Percentiles rank a stretch among this genome's conserved stretches.
Evolutionary conservation across 73 alveolate genomes (phyloP).

Genomic region (Stentor roeselii): DNA sequence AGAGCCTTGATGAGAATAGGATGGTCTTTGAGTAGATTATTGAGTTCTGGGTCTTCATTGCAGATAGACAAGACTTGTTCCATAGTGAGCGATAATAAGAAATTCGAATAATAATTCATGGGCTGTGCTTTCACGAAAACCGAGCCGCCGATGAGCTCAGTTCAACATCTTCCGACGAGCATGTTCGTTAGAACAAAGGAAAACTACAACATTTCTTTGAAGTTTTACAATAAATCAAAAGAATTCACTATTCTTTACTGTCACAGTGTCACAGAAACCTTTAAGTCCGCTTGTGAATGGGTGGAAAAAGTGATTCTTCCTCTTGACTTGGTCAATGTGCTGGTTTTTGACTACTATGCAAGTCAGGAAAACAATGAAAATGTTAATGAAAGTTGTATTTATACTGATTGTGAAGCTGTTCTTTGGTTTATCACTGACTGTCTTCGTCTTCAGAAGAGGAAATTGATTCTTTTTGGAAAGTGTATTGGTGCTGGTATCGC

Average conservation of each 20-base stretch:
- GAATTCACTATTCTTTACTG: not conserved
- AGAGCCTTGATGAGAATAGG: conserved; percentile 13
- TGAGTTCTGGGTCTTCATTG: conserved; percentile 21
- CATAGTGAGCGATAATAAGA: not conserved
- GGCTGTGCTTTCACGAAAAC: too few relatives aligned
- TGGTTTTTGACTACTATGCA: not conserved
- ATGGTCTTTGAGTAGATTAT: conserved; percentile 1
- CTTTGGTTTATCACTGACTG: conserved; percentile 12
- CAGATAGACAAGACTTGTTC: conserved; percentile 6
- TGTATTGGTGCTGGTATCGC: conserved; percentile 8
- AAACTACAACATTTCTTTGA: not conserved
- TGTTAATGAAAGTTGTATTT: not conserved
- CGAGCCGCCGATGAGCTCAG: too few relatives aligned
- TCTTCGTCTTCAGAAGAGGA: not conserved
- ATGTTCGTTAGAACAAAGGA: not conserved
- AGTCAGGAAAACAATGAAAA: not conserved
- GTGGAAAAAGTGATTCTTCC: not conserved
- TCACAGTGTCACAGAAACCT: not conserved
- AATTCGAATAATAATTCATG: too few relatives aligned
- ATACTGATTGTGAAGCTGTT: conserved; percentile 6
- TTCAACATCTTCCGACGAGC: too few relatives aligned
- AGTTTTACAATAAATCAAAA: not conserved
- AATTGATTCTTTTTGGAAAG: not conserved
- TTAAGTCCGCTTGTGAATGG: conserved; percentile 2
- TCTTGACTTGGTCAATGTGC: not conserved